A percentile compares a stretch with the other conserved stretches of the same genome.
These are phyloP conservation scores for Coprinellus aureogranulatus DNA, from an alignment of 768 basidiomycete genomes.

Conservation along the genomic window DNA sequence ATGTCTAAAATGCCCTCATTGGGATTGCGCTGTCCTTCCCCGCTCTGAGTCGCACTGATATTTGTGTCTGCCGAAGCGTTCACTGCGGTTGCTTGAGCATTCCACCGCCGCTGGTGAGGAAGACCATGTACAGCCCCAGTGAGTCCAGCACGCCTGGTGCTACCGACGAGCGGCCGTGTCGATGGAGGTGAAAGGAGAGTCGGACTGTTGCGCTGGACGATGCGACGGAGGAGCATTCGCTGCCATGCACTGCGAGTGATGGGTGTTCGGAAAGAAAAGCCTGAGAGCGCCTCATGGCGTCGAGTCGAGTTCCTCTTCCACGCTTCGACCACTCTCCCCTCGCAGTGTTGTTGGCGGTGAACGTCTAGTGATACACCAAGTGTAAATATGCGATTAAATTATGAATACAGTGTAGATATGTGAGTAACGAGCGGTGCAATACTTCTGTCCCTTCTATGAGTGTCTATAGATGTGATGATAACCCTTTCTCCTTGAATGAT, in stretches of 20 bases:
- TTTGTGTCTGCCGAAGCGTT: too few relatives aligned
- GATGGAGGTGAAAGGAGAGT: not conserved
- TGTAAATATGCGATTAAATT: conserved; percentile 3
- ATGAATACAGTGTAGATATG: conserved; percentile 1
- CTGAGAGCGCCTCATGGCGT: not conserved
- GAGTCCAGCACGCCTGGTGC: too few relatives aligned
- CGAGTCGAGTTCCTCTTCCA: too few relatives aligned
- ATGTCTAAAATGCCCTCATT: conserved; percentile 5
- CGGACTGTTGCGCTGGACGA: conserved; percentile 7
- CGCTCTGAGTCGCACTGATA: not conserved
- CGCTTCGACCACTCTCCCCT: too few relatives aligned
- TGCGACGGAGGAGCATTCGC: conserved; percentile 11
- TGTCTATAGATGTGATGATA: not conserved
- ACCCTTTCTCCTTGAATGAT: not conserved
- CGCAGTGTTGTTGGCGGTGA: not conserved
- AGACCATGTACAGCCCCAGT: too few relatives aligned
- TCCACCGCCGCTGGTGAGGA: too few relatives aligned
- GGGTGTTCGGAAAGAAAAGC: not conserved
- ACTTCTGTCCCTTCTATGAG: not conserved
- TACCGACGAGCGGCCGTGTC: not conserved
- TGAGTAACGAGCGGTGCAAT: not conserved
- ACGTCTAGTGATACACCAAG: not conserved
- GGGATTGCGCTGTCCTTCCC: not conserved
- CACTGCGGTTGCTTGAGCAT: too few relatives aligned
- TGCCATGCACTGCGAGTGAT: conserved; percentile 3